These are phyloP conservation scores for Aschersonia sp. DNA, from an alignment of 2,329 filamentous ascomycete species.

Conservation along the genomic window DNA sequence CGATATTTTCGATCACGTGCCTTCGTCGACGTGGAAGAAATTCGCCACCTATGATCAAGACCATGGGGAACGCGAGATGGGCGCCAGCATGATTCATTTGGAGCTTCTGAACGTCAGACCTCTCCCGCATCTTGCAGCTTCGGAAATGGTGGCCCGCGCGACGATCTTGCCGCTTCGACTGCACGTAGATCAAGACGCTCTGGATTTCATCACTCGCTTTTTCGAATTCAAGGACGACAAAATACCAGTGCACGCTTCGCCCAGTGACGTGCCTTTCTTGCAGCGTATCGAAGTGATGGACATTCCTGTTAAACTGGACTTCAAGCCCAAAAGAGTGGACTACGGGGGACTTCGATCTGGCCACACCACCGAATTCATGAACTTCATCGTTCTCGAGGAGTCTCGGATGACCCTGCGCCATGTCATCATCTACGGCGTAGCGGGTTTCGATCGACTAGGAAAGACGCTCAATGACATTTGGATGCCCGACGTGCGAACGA, in stretches of 20 bases:
- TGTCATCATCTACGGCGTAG: conserved; percentile 83
- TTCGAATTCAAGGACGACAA: conserved; percentile 91
- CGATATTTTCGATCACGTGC: conserved; percentile 86
- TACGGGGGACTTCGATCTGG: conserved; percentile 86
- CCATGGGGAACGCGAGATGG: conserved; percentile 71
- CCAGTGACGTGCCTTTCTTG: conserved; percentile 68
- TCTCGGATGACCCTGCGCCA: conserved; percentile 75
- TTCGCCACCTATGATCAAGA: conserved; percentile 90
- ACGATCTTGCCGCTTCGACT: conserved; percentile 72
- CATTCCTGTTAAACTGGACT: conserved; percentile 73
- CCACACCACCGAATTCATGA: conserved; percentile 96
- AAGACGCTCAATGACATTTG: conserved; percentile 89
- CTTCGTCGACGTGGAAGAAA: conserved; percentile 95
- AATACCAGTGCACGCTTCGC: conserved; percentile 35
- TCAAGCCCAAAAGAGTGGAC: conserved; percentile 96
- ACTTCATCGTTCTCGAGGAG: conserved; percentile 85
- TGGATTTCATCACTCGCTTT: conserved; percentile 94
- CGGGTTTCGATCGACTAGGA: conserved; percentile 80
- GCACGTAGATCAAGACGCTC: conserved; percentile 91
- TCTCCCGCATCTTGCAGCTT: conserved; percentile 67
- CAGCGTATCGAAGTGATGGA: conserved; percentile 80
- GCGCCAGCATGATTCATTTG: conserved; percentile 77
- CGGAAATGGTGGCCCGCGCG: conserved; percentile 73
- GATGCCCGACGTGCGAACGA: conserved; percentile 82
- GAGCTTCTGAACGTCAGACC: conserved; percentile 82